These are phyloP conservation scores for Aspergillus hiratsukae DNA, from an alignment of 2,329 filamentous ascomycete species.

Conservation along the genomic window DNA sequence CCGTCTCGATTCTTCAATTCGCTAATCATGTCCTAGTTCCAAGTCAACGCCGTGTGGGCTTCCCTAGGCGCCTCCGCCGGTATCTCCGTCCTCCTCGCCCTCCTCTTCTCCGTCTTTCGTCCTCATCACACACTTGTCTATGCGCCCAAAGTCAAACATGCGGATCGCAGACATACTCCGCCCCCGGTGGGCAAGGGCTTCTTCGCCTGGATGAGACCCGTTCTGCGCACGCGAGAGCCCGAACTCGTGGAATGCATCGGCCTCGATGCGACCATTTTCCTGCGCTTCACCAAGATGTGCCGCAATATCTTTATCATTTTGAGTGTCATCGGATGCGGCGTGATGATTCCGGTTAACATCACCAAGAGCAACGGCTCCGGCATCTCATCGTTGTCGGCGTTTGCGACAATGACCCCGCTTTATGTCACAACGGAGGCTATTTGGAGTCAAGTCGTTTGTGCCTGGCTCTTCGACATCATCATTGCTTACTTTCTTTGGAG, in stretches of 20 bases:
- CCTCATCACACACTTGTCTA: conserved; percentile 92
- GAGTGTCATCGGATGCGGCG: conserved; percentile 65
- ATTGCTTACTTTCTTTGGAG: conserved; percentile 80
- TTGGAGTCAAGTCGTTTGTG: conserved; percentile 57
- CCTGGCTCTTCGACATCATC: conserved; percentile 67
- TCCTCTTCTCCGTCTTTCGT: conserved; percentile 82
- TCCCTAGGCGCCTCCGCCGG: conserved; percentile 76
- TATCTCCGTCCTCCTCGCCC: conserved; percentile 66
- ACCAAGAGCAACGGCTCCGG: conserved; percentile 41
- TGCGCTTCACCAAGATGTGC: conserved; percentile 86
- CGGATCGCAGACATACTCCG: conserved; percentile 83
- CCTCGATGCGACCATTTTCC: conserved; percentile 84
- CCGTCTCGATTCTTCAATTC: background rate
- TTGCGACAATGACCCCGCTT: conserved; percentile 48
- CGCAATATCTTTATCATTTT: conserved; percentile 80
- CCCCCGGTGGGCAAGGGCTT: conserved; percentile 81
- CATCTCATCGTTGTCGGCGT: conserved; percentile 24
- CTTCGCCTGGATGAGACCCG: conserved; percentile 78
- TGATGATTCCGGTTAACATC: conserved; percentile 79
- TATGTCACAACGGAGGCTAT: conserved; percentile 45
- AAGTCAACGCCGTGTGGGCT: conserved; percentile 64
- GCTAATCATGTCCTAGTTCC: conserved; percentile 40
- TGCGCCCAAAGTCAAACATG: conserved; percentile 87
- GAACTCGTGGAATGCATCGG: conserved; percentile 77
- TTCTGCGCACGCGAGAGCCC: conserved; percentile 72